phyloP scores from a whole-genome alignment of 164 flowering plant species.

The Platanus orientalis region DNA sequence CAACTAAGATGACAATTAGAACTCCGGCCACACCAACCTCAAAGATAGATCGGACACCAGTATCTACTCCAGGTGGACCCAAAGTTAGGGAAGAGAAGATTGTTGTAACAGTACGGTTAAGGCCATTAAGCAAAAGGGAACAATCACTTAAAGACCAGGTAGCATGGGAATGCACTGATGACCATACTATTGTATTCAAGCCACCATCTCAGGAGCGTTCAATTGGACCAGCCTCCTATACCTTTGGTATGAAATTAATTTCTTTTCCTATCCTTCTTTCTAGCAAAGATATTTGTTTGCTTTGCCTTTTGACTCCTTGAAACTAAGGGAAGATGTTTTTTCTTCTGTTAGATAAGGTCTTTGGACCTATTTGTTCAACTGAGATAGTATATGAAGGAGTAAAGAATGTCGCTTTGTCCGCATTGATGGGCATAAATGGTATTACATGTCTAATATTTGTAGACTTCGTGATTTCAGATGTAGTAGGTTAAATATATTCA shows the following conservation, averaged over 20 bases:
- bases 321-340: background rate
- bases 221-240: constrained; percentile 54
- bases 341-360: constrained; percentile 68
- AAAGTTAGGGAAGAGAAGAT: constrained; percentile 84
- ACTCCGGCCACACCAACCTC: constrained; percentile 61
- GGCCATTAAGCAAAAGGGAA: constrained; percentile 83
- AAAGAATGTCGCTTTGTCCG: constrained; percentile 88
- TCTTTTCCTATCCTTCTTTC: background rate
- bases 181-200: constrained; percentile 61
- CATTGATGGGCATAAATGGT: constrained; percentile 96
- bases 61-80: constrained; percentile 73
- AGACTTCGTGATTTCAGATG: background rate
- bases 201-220: constrained; percentile 60
- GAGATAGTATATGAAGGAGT: constrained; percentile 86
- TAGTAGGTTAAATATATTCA: background rate
- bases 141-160: constrained; percentile 67
- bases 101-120: constrained; percentile 83
- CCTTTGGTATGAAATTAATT: constrained; percentile 49
- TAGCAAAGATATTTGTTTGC: background rate
- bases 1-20: constrained; percentile 50
- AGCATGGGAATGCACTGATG: constrained; percentile 94
- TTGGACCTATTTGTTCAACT: constrained; percentile 68
- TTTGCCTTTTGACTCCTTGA: background rate
- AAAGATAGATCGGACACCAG: constrained; percentile 60
- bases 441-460: constrained; percentile 4